Evolutionary conservation across 1,284 basidiomycete genomes (phyloP).

Genomic region (Sporisorium graminicola): DNA sequence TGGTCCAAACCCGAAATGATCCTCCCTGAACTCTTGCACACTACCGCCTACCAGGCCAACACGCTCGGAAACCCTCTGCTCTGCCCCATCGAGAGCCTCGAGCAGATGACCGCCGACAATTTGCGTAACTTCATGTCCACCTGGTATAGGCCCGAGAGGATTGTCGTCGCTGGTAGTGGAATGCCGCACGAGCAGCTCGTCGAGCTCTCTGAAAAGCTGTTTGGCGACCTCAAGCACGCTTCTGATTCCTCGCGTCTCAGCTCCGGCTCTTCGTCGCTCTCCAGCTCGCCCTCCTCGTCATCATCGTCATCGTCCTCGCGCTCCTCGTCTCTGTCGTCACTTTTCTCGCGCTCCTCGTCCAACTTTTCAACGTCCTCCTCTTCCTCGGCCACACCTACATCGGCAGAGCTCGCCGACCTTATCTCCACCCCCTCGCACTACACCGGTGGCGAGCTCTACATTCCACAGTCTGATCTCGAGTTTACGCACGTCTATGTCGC

Average conservation of each 20-base stretch:
- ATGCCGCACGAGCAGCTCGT: slow-evolving; percentile 90
- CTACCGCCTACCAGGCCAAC: slow-evolving; percentile 82
- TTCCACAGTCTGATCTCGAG: slow-evolving; percentile 76
- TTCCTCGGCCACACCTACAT: slow-evolving; percentile 45
- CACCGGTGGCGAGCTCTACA: slow-evolving; percentile 83
- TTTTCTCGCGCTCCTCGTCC: slow-evolving; percentile 73
- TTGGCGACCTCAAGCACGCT: slow-evolving; percentile 75
- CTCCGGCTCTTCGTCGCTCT: slow-evolving; percentile 23
- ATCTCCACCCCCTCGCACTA: slow-evolving; percentile 76
- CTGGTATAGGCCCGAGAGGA: slow-evolving; percentile 92
- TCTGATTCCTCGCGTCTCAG: slow-evolving; percentile 18
- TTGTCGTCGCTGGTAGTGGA: slow-evolving; percentile 93
- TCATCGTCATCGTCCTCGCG: slow-evolving; percentile 71
- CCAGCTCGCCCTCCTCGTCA: slow-evolving; percentile 37
- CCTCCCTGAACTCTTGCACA: slow-evolving; percentile 90
- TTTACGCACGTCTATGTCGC: slow-evolving; percentile 94
- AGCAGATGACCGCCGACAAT: slow-evolving; percentile 77
- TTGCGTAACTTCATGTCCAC: slow-evolving; percentile 80
- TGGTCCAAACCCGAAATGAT: slow-evolving; percentile 91
- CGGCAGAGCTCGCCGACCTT: slow-evolving; percentile 59
- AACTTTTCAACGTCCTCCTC: slow-evolving; percentile 58
- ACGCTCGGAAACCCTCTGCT: slow-evolving; percentile 90
- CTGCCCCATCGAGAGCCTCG: slow-evolving; percentile 86
- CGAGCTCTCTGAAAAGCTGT: slow-evolving; percentile 84
- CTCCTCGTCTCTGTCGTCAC: slow-evolving; percentile 62